These are phyloP conservation scores for Hsuehochloa calcarea DNA, from an alignment of 176 grass and related monocot genomes.

Conservation along the genomic window DNA sequence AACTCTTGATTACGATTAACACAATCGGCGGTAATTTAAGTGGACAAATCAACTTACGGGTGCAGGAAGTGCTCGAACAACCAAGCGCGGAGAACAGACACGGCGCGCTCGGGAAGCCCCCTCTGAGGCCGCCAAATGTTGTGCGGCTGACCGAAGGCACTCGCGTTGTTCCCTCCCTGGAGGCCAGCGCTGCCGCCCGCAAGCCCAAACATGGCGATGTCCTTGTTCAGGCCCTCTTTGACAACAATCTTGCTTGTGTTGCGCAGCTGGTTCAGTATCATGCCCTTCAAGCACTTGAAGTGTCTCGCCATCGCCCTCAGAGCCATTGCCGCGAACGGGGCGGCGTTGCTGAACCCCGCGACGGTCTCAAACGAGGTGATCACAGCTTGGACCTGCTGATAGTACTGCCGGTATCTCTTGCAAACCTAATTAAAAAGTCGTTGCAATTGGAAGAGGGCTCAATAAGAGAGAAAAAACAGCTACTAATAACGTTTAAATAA, in stretches of 20 bases:
- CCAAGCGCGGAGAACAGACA: slow-evolving; percentile 86
- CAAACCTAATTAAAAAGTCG: slow-evolving; percentile 41
- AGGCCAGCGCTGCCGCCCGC: slow-evolving; percentile 33
- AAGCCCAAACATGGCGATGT: slow-evolving; percentile 60
- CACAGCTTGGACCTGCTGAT: slow-evolving; percentile 74
- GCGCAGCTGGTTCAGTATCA: slow-evolving; percentile 72
- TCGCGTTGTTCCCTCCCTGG: slow-evolving; percentile 41
- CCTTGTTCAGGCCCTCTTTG: slow-evolving; percentile 49
- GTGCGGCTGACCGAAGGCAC: slow-evolving; percentile 63
- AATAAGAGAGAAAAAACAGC: not conserved
- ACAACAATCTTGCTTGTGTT: slow-evolving; percentile 46
- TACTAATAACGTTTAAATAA: not conserved
- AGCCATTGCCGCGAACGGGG: slow-evolving; percentile 58
- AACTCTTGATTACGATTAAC: not conserved
- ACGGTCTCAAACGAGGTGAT: slow-evolving; percentile 82
- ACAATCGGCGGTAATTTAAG: not conserved
- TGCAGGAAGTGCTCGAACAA: slow-evolving; percentile 97
- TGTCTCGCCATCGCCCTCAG: slow-evolving; percentile 77
- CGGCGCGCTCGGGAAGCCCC: slow-evolving; percentile 84
- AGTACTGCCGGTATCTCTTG: slow-evolving; percentile 84
- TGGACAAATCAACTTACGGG: slow-evolving; percentile 53
- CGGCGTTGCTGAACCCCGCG: slow-evolving; percentile 66
- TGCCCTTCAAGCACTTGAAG: slow-evolving; percentile 72
- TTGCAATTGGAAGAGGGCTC: not conserved
- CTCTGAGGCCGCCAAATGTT: slow-evolving; percentile 92